phyloP scores from a whole-genome alignment of 306 rosid species.

The Arachis stenosperma region DNA sequence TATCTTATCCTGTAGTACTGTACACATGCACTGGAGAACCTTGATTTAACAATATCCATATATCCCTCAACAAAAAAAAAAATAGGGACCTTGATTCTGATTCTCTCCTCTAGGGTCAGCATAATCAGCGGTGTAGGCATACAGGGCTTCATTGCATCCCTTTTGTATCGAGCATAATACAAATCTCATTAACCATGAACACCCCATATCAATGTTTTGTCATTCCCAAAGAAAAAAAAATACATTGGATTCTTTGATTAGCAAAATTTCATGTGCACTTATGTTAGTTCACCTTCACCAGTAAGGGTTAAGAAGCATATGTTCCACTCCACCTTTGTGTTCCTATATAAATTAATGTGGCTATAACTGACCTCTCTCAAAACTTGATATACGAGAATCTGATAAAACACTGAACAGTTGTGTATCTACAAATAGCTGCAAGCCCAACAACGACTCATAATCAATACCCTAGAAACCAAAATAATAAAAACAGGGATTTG shows the following conservation, averaged over 20 bases:
- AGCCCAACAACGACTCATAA: constrained; percentile 22
- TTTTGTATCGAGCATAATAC: constrained; percentile 41
- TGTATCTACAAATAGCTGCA: constrained; percentile 86
- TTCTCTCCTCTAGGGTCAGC: constrained; percentile 36
- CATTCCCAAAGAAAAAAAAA: constrained; percentile 6
- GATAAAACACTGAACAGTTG: constrained; percentile 83
- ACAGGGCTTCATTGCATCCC: constrained; percentile 26
- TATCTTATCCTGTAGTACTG: neutral
- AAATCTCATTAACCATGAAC: constrained; percentile 9
- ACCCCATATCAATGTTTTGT: constrained; percentile 7
- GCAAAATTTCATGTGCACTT: constrained; percentile 8
- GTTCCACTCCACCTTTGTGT: constrained; percentile 15
- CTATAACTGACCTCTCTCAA: constrained; percentile 63
- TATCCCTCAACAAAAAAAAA: constrained; percentile 53
- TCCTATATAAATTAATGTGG: constrained; percentile 32
- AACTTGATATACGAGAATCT: constrained; percentile 75
- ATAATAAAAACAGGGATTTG: too few species aligned
- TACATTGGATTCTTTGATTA: constrained; percentile 27
- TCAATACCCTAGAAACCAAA: constrained; percentile 2
- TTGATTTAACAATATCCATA: constrained; percentile 5
- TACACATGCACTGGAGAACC: constrained; percentile 23
- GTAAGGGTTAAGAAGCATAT: constrained; percentile 17
- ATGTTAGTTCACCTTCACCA: constrained; percentile 1
- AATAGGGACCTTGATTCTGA: constrained; percentile 41
- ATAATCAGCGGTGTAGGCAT: constrained; percentile 1